A percentile compares a stretch with the other conserved stretches of the same genome.
Evolutionary conservation across 2,329 filamentous ascomycete genomes (phyloP).

Genomic region (Penicillium janthinellum): DNA sequence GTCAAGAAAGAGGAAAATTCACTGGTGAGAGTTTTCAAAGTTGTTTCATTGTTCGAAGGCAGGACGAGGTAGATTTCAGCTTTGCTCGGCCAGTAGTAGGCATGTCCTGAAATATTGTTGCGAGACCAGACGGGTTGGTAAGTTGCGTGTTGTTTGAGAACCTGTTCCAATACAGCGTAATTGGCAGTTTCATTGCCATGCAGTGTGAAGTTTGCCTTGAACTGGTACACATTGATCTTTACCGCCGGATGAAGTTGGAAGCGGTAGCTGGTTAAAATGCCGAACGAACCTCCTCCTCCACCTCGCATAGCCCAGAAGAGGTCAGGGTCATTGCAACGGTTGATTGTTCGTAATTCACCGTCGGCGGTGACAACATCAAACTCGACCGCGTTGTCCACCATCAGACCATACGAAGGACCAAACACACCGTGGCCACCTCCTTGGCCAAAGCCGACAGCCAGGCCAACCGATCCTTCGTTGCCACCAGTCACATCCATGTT

Average conservation of each 20-base stretch:
- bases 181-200: too few relatives aligned
- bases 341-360: conserved; percentile 31
- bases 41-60: too few relatives aligned
- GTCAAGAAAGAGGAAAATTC: too few relatives aligned
- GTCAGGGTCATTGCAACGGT: conserved; percentile 45
- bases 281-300: conserved; percentile 37
- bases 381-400: conserved; percentile 53
- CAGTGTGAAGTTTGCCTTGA: conserved; percentile 2
- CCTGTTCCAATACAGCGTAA: too few relatives aligned
- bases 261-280: conserved; percentile 14
- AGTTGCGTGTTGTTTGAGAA: too few relatives aligned
- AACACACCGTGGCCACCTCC: conserved; percentile 60
- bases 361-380: conserved; percentile 53
- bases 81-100: too few relatives aligned
- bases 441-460: conserved; percentile 49
- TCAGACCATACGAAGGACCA: conserved; percentile 47
- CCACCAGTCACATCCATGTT: conserved; percentile 14
- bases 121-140: too few relatives aligned
- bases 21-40: too few relatives aligned
- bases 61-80: too few relatives aligned
- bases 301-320: conserved; percentile 56
- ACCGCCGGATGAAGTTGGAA: conserved; percentile 11
- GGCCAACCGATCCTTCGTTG: conserved; percentile 47
- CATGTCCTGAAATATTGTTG: too few relatives aligned
- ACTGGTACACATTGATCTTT: conserved; percentile 11